These are phyloP conservation scores for Pseudocercospora fijiensis DNA, from an alignment of 2,329 filamentous ascomycete genomes.

Conservation along the genomic window DNA sequence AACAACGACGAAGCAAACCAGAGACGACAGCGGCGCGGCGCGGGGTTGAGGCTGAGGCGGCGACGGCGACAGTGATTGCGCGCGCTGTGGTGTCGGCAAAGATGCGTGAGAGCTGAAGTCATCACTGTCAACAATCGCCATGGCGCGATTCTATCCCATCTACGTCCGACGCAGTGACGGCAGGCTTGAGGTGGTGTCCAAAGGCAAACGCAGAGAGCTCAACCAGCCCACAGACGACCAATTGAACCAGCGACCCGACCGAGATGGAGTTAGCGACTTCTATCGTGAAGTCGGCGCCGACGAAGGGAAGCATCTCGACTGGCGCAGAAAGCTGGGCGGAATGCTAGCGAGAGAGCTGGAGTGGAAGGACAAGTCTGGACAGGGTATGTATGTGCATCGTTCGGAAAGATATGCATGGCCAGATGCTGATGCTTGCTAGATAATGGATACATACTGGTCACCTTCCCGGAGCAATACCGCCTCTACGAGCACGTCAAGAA, in stretches of 20 bases:
- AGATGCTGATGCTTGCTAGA: constrained; percentile 28
- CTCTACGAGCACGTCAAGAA: constrained; percentile 60
- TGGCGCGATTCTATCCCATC: constrained; percentile 50
- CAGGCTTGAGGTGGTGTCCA: constrained; percentile 51
- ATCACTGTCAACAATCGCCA: constrained; percentile 20
- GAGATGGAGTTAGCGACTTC: constrained; percentile 55
- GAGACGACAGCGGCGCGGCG: neutral
- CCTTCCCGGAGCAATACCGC: constrained; percentile 57
- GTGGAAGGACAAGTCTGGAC: constrained; percentile 24
- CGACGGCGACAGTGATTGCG: neutral
- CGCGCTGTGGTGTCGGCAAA: neutral
- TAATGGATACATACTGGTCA: constrained; percentile 52
- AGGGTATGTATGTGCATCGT: constrained; percentile 19
- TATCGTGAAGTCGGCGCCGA: constrained; percentile 53
- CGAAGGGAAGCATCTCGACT: constrained; percentile 57
- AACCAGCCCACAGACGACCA: constrained; percentile 55
- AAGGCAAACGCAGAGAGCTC: constrained; percentile 50
- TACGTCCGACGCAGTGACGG: constrained; percentile 53
- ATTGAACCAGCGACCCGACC: constrained; percentile 53
- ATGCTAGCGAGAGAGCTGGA: constrained; percentile 56
- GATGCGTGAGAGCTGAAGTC: neutral
- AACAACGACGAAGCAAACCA: neutral
- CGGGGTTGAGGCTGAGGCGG: neutral
- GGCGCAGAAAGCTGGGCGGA: constrained; percentile 59
- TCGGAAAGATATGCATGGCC: neutral